Evolutionary conservation across 108 stramenopile species (phyloP), one percentile per base, ranked within the genome.

Genomic region (Stephanodiscus minutulus): DNA sequence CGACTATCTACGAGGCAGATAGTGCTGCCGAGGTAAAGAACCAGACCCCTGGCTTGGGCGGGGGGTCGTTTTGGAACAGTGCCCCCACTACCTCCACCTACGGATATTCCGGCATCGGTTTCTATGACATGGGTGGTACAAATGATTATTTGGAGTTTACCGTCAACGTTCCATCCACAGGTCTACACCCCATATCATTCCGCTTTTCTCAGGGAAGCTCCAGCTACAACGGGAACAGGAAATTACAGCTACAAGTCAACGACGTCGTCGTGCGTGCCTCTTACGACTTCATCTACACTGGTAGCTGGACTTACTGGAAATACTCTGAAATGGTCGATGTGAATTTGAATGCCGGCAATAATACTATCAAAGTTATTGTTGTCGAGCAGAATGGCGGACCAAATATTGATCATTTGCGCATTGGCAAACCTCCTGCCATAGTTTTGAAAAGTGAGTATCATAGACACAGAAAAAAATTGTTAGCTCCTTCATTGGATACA

Each of bases 381-480:
- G 47, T 25, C 0, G 61, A 70, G 20, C 67, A 69, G 69, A 35
- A 65, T 47, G 79, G 62, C 12, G 74, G 74, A 10, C 74, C 81
- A 2, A 77, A 77, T 20, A 82, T 82, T 50, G 81, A 82, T 68
- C 76, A 77, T 58, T 50, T 82, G 50, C 29, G 81, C 12, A 28
- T 82, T 4, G 81, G 81, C 7, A 77, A 77, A 47, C 76, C 74
- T 44, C 69, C 79, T 28, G 79, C 79, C 21, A 53, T 71, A 1
- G 55, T 76, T 24, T 53, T 81, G 29, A 80, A 70, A 31, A 80
- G 55, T 56, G 55, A 56, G 61, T 63, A 27, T 46, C 41, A 15
- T 61, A 8, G 5, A 18, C 10, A 37, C n/a, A 12, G n/a, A 21
- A 36, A 3, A 36, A 12, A 4, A 5, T 61, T 33, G 12, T 15